phyloP scores from a whole-genome alignment of 345 rosid genomes.

The Moricandia arvensis region DNA sequence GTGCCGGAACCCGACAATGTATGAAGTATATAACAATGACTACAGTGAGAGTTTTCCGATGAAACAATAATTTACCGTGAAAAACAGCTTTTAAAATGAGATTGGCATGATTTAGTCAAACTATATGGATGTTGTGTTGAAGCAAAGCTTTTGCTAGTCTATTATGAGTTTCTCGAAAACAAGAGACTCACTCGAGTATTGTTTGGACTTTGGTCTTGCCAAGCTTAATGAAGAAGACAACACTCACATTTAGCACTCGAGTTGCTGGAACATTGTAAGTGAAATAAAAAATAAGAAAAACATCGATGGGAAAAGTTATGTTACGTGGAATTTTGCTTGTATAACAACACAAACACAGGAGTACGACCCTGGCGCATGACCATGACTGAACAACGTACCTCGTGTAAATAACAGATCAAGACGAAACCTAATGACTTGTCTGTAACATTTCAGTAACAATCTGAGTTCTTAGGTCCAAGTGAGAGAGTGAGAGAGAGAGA shows the following conservation, averaged over 20 bases:
- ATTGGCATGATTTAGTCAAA: not conserved
- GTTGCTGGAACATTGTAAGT: too few relatives aligned
- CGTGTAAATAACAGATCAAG: not conserved
- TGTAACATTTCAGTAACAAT: not conserved
- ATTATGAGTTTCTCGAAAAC: not conserved
- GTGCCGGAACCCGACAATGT: too few relatives aligned
- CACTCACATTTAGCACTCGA: too few relatives aligned
- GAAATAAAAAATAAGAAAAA: too few relatives aligned
- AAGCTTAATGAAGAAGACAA: too few relatives aligned
- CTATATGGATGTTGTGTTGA: too few relatives aligned
- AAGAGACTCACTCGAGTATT: not conserved
- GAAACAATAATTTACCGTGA: not conserved
- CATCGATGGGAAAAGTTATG: not conserved
- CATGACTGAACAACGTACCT: not conserved
- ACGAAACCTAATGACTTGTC: not conserved
- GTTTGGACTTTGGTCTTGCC: not conserved
- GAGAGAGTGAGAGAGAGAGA: conserved; percentile 23
- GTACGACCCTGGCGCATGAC: not conserved
- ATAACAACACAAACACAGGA: not conserved
- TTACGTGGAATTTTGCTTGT: not conserved
- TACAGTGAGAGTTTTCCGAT: not conserved
- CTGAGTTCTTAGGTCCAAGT: conserved; percentile 24
- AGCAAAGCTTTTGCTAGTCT: too few relatives aligned
- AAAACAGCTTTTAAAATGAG: not conserved
- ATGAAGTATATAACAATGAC: too few relatives aligned